phyloP scores from a whole-genome alignment of 225 moss, liverwort and hornwort genomes.

The Polytrichum formosum region DNA sequence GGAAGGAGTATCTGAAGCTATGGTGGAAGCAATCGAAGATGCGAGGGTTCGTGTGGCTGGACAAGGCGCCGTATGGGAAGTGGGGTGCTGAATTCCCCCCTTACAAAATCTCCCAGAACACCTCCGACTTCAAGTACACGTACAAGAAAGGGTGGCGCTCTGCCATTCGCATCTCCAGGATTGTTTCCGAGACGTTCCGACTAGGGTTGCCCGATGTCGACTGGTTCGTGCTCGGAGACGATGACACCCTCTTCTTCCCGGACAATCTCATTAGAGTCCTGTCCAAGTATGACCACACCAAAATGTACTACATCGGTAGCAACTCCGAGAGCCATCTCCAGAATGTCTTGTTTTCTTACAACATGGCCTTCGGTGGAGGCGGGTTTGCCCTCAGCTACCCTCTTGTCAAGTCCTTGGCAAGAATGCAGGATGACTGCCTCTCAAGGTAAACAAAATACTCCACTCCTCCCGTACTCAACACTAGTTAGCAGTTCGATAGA shows the following conservation, averaged over 20 bases:
- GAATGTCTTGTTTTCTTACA: conserved; percentile 47
- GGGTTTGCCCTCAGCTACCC: conserved; percentile 51
- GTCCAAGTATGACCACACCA: conserved; percentile 45
- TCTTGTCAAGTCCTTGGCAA: conserved; percentile 37
- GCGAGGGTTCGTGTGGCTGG: conserved; percentile 46
- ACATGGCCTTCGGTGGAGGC: conserved; percentile 57
- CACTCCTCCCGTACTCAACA: too few relatives aligned
- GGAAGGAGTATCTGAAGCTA: conserved; percentile 51
- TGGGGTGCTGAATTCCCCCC: conserved; percentile 46
- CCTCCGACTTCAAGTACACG: conserved; percentile 48
- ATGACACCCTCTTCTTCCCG: conserved; percentile 45
- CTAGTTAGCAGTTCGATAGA: too few relatives aligned
- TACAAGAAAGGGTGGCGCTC: conserved; percentile 50
- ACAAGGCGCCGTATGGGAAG: conserved; percentile 37
- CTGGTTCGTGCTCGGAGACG: conserved; percentile 56
- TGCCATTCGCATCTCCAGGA: conserved; percentile 48
- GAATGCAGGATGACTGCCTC: conserved; percentile 46
- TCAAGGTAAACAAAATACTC: conserved; percentile 21
- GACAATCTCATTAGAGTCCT: conserved; percentile 48
- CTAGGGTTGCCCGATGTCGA: conserved; percentile 34
- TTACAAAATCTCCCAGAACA: conserved; percentile 38
- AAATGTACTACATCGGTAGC: conserved; percentile 49
- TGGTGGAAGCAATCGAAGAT: conserved; percentile 47
- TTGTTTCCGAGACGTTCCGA: conserved; percentile 37
- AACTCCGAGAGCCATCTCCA: conserved; percentile 55